Evolutionary conservation across 1,284 basidiomycete species (phyloP).

Genomic region (Malassezia equina): DNA sequence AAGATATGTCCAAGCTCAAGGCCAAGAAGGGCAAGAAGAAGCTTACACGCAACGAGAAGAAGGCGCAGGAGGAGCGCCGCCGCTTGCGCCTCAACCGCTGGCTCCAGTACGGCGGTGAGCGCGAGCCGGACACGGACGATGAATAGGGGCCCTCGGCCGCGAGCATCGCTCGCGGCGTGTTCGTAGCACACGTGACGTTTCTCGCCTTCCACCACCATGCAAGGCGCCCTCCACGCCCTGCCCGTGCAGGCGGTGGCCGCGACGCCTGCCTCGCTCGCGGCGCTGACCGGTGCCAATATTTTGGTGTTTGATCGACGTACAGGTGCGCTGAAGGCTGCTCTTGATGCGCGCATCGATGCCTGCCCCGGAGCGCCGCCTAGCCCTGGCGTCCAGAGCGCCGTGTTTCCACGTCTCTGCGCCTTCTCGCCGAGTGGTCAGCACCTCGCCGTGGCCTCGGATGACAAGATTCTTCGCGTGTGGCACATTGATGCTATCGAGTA

Average conservation of each 20-base stretch:
- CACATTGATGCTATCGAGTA: constrained; percentile 10
- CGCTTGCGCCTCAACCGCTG: constrained; percentile 38
- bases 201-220: background rate
- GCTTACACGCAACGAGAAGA: constrained; percentile 45
- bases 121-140: constrained; percentile 44
- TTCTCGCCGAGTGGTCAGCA: constrained; percentile 28
- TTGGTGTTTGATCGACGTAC: background rate
- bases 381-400: background rate
- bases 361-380: background rate
- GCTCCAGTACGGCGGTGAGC: constrained; percentile 43
- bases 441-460: constrained; percentile 38
- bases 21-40: constrained; percentile 48
- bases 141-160: constrained; percentile 15
- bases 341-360: constrained; percentile 12
- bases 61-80: constrained; percentile 45
- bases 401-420: constrained; percentile 30
- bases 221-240: constrained; percentile 4
- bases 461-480: constrained; percentile 40
- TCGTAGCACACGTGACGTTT: background rate
- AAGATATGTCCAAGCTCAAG: constrained; percentile 46
- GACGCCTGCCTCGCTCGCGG: constrained; percentile 2
- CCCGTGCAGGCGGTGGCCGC: constrained; percentile 15
- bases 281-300: constrained; percentile 11
- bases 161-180: background rate
- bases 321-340: background rate